Conservation (phyloP, 306 rosid genomes). For the Inga laurina region DNA sequence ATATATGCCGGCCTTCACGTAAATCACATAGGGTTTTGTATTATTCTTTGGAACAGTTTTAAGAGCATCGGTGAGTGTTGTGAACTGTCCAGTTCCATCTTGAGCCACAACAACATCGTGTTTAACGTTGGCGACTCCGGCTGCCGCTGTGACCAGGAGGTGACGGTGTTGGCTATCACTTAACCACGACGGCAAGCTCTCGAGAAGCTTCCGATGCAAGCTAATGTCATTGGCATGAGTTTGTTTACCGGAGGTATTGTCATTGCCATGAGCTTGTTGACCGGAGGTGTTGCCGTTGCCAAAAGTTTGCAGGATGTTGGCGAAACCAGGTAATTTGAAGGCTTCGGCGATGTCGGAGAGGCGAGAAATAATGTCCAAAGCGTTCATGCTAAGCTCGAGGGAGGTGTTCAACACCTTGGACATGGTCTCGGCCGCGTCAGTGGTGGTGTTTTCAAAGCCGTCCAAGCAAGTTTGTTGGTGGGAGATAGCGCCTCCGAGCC, state of each 20-base stretch:
- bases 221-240: background rate
- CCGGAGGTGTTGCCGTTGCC: too few species aligned
- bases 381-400: conserved; percentile 63
- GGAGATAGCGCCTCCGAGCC: conserved; percentile 71
- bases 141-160: conserved; percentile 15
- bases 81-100: conserved; percentile 70
- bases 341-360: conserved; percentile 27
- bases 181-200: conserved; percentile 53
- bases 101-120: conserved; percentile 68
- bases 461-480: conserved; percentile 77
- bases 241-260: background rate
- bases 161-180: conserved; percentile 7
- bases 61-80: conserved; percentile 62
- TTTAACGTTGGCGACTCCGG: conserved; percentile 22
- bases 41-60: conserved; percentile 44
- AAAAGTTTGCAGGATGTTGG: too few species aligned
- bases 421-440: conserved; percentile 57
- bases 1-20: conserved; percentile 71
- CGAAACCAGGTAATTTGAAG: background rate
- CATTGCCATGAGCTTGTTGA: background rate
- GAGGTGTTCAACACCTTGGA: conserved; percentile 44
- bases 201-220: conserved; percentile 35
- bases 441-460: conserved; percentile 61
- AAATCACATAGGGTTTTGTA: conserved; percentile 57
- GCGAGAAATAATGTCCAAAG: conserved; percentile 57